Percentiles rank a stretch among this genome's conserved stretches.
Evolutionary conservation across 331 rosid species (phyloP).

Genomic region (Pyracantha coccinea): DNA sequence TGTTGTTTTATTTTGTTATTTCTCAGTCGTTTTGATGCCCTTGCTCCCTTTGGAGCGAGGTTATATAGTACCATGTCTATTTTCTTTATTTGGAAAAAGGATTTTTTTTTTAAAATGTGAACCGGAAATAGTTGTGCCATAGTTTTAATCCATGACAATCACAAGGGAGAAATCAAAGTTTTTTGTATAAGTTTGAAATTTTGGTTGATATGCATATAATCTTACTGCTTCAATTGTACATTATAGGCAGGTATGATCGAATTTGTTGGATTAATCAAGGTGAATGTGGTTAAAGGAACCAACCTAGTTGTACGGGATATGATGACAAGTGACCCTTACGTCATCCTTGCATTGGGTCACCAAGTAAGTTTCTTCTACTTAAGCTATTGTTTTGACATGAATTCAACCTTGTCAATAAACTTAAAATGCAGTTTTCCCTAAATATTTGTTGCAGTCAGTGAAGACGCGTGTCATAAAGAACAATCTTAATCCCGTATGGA

Average conservation of each 20-base stretch:
- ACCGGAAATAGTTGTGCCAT: not conserved
- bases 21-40: not conserved
- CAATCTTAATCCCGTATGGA: constrained; percentile 91
- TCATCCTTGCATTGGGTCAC: constrained; percentile 76
- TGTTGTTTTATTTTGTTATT: not conserved
- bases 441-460: constrained; percentile 61
- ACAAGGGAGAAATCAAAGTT: not conserved
- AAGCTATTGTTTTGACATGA: constrained; percentile 1
- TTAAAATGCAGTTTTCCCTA: not conserved
- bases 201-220: constrained; percentile 8
- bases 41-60: not conserved
- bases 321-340: constrained; percentile 88
- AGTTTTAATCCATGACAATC: not conserved
- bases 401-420: not conserved
- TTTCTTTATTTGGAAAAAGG: not conserved
- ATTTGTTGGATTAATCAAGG: constrained; percentile 89
- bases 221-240: constrained; percentile 27
- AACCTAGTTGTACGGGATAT: constrained; percentile 79
- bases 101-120: not conserved
- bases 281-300: constrained; percentile 84
- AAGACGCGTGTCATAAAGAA: constrained; percentile 85
- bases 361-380: constrained; percentile 61
- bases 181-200: not conserved
- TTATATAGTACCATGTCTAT: not conserved
- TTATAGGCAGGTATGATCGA: constrained; percentile 97